Percentiles rank a stretch among this genome's conserved stretches.
phyloP scores from a whole-genome alignment of 371 early-diverging fungal genomes.

The Haplosporangium sp. region DNA sequence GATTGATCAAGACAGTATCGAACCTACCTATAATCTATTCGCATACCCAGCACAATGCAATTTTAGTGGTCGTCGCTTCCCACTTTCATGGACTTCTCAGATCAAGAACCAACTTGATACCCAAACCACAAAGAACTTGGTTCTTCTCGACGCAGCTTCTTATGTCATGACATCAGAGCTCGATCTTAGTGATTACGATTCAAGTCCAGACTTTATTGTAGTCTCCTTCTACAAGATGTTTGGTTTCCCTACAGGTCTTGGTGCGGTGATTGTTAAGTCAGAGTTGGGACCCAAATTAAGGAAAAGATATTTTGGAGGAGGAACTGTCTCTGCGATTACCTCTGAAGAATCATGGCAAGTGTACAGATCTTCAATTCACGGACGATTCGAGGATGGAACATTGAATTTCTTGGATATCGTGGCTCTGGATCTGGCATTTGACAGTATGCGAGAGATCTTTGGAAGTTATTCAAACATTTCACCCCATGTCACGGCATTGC shows the following conservation, averaged over 20 bases:
- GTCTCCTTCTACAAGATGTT: conserved; percentile 87
- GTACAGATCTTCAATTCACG: conserved; percentile 57
- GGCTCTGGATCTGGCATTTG: conserved; percentile 72
- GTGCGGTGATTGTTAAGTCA: conserved; percentile 72
- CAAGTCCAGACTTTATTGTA: conserved; percentile 72
- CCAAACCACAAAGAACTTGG: conserved; percentile 37
- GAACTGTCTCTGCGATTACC: conserved; percentile 64
- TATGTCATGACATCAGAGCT: conserved; percentile 63
- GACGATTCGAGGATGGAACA: conserved; percentile 79
- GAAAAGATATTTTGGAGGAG: conserved; percentile 77
- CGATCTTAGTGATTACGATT: conserved; percentile 52
- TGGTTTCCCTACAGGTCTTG: conserved; percentile 84
- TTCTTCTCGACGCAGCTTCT: conserved; percentile 77
- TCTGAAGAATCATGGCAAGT: conserved; percentile 62
- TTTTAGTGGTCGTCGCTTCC: conserved; percentile 75
- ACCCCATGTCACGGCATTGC: conserved; percentile 57
- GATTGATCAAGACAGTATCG: neutral
- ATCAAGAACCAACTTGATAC: conserved; percentile 45
- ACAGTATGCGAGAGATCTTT: conserved; percentile 50
- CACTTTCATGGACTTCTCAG: conserved; percentile 62
- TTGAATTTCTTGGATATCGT: conserved; percentile 75
- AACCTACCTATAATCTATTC: conserved; percentile 61
- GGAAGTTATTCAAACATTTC: conserved; percentile 44
- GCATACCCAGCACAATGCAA: conserved; percentile 86
- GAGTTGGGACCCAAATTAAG: conserved; percentile 56